A percentile compares a stretch with the other conserved stretches of the same genome.
phyloP scores from a whole-genome alignment of 2,329 filamentous ascomycete genomes.

The Thielaviopsis musarum region DNA sequence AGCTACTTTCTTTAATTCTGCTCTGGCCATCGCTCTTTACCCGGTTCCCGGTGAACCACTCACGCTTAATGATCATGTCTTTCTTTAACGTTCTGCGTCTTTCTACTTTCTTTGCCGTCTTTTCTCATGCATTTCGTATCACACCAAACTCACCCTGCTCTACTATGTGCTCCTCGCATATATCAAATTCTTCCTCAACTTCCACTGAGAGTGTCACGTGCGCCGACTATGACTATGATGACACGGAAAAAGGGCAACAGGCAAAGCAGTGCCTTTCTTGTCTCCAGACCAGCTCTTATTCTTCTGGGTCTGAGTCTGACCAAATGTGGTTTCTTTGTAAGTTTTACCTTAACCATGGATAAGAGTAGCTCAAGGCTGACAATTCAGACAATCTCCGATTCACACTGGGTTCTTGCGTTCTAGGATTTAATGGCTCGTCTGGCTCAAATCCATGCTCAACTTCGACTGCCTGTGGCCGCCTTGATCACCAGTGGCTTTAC shows the following conservation, averaged over 20 bases:
- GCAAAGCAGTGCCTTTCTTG: constrained; percentile 31
- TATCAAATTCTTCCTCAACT: not conserved
- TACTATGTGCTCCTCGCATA: too few species aligned
- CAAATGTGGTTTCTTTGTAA: constrained; percentile 40
- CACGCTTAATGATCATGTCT: too few species aligned
- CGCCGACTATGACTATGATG: not conserved
- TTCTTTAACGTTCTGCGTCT: too few species aligned
- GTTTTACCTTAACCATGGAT: constrained; percentile 14
- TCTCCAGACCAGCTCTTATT: constrained; percentile 33
- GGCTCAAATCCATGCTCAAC: constrained; percentile 33
- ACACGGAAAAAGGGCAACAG: not conserved
- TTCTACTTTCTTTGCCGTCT: too few species aligned
- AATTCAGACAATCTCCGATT: constrained; percentile 35
- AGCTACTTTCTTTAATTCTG: too few species aligned
- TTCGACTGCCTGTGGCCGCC: constrained; percentile 30
- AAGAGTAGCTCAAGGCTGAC: not conserved
- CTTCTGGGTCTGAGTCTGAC: constrained; percentile 31
- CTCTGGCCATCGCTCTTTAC: too few species aligned
- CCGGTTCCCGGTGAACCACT: too few species aligned
- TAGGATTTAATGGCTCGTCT: constrained; percentile 31
- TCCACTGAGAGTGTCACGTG: not conserved
- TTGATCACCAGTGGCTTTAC: constrained; percentile 25
- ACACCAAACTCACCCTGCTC: not conserved
- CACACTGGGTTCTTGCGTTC: constrained; percentile 33
- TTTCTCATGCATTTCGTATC: not conserved